Base-by-base conservation (phyloP, 2,329 filamentous ascomycete species). In the Davidsoniella neocaledoniae region DNA sequence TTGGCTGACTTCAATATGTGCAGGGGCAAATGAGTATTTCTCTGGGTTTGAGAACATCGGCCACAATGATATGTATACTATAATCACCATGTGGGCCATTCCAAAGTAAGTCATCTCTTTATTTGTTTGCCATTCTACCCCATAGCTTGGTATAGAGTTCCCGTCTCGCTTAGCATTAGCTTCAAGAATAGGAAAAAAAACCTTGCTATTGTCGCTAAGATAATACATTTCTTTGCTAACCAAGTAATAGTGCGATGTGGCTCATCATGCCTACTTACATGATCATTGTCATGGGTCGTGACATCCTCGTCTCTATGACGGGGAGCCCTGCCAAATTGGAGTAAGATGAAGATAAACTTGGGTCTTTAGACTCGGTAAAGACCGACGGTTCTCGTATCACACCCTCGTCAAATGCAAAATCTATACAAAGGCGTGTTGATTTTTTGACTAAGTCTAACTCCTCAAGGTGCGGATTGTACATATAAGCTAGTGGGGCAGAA, bases 11-110 rank as follows among this genome's bases (percentile, higher is more conserved):
- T 23, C n/a, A 40, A 29, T 43, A 41, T 39, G 25, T 39, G 4
- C 16, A 77, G 73, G 71, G 72, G 61, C 71, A 45, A 69, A 74
- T 50, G 75, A 79, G 57, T 73, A 72, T 54, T 77, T 64, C 57
- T 72, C 71, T 5, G 69, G 64, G 36, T 78, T 71, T 55, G 66
- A 66, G 56, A 75, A 76, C 57, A 73, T 78, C 50, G 72, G 73
- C 40, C 75, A 79, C 58, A 79, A 79, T 59, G 56, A 61, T 33
- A 42, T 61, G 0, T 43, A 56, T 12, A 62, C 68, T 43, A 61
- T 78, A 29, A 49, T 77, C 41, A 58, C 68, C 47, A 60, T 77
- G 45, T 79, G 74, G 73, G 69, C 76, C 48, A 68, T 78, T 46
- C 73, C 73, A 47, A 77, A 77, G 74, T 77, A 59, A 58, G 73